These are phyloP conservation scores for Rhodosporidiobolus odoratus DNA, from an alignment of 768 basidiomycete genomes.

Conservation along the genomic window DNA sequence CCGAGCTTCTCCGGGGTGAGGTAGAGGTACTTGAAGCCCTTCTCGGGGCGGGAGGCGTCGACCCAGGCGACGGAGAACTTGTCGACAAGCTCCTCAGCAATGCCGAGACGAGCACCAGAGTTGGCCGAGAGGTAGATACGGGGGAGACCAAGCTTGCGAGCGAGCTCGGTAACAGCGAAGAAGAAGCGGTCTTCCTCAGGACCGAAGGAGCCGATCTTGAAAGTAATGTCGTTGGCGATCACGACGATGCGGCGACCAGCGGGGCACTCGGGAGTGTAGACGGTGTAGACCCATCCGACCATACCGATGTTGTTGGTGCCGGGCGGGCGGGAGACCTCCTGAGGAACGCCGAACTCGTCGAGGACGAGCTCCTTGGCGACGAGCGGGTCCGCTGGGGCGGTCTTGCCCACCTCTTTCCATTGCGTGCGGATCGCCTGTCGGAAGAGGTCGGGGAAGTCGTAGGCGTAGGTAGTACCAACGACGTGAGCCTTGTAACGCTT, in stretches of 20 bases:
- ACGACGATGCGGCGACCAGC: conserved; percentile 79
- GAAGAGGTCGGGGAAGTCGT: conserved; percentile 99
- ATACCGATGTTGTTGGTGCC: conserved; percentile 95
- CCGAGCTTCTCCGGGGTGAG: conserved; percentile 86
- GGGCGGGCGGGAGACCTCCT: conserved; percentile 83
- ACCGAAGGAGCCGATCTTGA: conserved; percentile 96
- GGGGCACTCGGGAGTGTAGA: conserved; percentile 87
- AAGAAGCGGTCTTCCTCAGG: conserved; percentile 95
- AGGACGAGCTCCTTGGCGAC: conserved; percentile 84
- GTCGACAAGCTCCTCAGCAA: conserved; percentile 83
- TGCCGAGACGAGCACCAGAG: conserved; percentile 92
- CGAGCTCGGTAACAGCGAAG: conserved; percentile 87
- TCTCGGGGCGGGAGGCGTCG: conserved; percentile 73
- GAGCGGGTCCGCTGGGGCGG: conserved; percentile 72
- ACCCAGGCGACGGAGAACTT: conserved; percentile 92
- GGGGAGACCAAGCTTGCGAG: conserved; percentile 77
- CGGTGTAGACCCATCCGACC: conserved; percentile 94
- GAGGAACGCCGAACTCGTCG: conserved; percentile 84
- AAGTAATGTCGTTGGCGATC: conserved; percentile 97
- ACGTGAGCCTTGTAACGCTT: conserved; percentile 98
- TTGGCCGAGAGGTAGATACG: conserved; percentile 98
- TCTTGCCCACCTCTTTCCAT: conserved; percentile 64
- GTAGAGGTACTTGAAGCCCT: conserved; percentile 93
- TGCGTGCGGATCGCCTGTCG: conserved; percentile 90
- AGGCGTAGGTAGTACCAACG: conserved; percentile 95